Evolutionary conservation across 495 filamentous ascomycete genomes (phyloP).

Genomic region (Hypoxylon fuscum): DNA sequence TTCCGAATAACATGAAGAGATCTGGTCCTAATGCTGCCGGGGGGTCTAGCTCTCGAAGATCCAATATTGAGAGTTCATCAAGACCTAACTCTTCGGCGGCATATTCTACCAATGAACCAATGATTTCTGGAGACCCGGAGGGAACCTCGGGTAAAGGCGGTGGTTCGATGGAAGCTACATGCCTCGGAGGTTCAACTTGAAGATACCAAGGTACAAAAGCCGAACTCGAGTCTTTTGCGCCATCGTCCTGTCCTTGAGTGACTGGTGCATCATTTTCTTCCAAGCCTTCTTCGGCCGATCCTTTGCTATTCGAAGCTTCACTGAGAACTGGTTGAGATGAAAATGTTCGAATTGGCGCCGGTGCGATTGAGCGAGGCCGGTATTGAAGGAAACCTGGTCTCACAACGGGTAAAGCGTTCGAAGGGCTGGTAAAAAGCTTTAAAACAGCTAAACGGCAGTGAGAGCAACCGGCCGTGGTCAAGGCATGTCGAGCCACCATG

Average conservation of each 20-base stretch:
- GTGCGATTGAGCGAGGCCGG: constrained; percentile 5
- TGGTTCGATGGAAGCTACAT: constrained; percentile 63
- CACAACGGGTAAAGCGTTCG: constrained; percentile 15
- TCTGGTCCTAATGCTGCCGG: constrained; percentile 86
- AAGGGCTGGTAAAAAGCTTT: constrained; percentile 35
- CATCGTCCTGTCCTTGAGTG: constrained; percentile 1
- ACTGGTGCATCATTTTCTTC: constrained; percentile 8
- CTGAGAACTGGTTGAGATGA: constrained; percentile 28
- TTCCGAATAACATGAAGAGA: constrained; percentile 92
- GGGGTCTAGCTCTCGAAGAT: constrained; percentile 84
- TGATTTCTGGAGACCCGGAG: constrained; percentile 72
- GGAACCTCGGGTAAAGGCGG: constrained; percentile 82
- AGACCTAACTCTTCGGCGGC: constrained; percentile 83
- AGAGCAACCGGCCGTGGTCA: constrained; percentile 39
- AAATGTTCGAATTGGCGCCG: constrained; percentile 28
- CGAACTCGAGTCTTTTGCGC: constrained; percentile 3
- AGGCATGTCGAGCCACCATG: constrained; percentile 31
- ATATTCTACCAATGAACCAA: constrained; percentile 77
- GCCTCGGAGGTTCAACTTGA: constrained; percentile 68
- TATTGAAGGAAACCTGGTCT: constrained; percentile 13
- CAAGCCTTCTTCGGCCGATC: not conserved
- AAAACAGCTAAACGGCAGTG: constrained; percentile 41
- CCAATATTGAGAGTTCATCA: constrained; percentile 77
- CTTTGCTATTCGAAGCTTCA: constrained; percentile 1
- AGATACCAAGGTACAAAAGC: constrained; percentile 81